A percentile compares a stretch with the other conserved stretches of the same genome.
These are phyloP conservation scores for Globisporangium lucens DNA, from an alignment of 352 stramenopile genomes.

Conservation along the genomic window DNA sequence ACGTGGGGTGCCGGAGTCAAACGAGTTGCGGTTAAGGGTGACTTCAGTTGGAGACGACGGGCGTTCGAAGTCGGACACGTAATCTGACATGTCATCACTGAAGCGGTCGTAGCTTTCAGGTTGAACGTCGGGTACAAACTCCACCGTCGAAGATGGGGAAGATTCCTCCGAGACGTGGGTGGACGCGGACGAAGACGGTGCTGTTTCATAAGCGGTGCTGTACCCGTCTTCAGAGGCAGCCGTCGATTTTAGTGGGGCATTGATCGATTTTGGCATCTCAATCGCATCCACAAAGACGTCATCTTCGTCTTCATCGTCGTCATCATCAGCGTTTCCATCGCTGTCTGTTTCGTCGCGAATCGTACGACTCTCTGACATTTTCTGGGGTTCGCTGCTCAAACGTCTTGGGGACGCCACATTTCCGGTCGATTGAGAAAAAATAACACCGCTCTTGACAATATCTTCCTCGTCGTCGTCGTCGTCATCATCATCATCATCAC, in stretches of 20 bases:
- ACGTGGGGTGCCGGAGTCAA: conserved; percentile 20
- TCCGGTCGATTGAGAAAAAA: conserved; percentile 1
- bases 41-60: conserved; percentile 8
- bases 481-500: conserved; percentile 15
- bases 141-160: conserved; percentile 10
- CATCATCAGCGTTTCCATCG: conserved; percentile 5
- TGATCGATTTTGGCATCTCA: not conserved
- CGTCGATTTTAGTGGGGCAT: not conserved
- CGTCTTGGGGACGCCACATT: not conserved
- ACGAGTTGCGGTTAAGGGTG: conserved; percentile 16
- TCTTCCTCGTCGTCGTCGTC: conserved; percentile 7
- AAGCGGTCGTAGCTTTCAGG: conserved; percentile 5
- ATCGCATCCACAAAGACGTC: conserved; percentile 1
- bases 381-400: not conserved
- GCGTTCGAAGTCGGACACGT: conserved; percentile 4
- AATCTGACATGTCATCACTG: conserved; percentile 10
- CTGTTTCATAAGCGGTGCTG: conserved; percentile 7
- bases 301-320: conserved; percentile 5
- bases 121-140: not conserved
- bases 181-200: conserved; percentile 9
- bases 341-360: conserved; percentile 15
- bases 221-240: conserved; percentile 1
- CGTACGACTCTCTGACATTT: not conserved
- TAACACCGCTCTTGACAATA: not conserved
- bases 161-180: conserved; percentile 10